Evolutionary conservation across 2,329 filamentous ascomycete genomes (phyloP), one percentile per base, ranked within the genome.

Genomic region (Aspergillus aculeatinus): DNA sequence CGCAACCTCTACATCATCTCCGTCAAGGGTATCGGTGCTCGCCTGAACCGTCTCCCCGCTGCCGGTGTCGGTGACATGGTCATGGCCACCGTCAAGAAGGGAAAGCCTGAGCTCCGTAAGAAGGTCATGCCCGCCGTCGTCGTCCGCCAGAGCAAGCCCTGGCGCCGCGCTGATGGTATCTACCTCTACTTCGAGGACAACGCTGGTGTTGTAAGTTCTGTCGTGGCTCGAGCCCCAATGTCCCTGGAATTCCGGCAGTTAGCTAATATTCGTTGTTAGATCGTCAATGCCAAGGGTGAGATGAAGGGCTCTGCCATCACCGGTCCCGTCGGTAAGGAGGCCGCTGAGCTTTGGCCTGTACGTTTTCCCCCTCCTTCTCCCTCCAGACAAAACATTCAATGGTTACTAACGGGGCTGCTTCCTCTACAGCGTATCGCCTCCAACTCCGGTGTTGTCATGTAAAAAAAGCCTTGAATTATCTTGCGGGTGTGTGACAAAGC

Each of bases 111-210:
- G 85, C 86, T 99, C 79, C 88, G 96, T 83, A 99, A 99, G 91
- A 99, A 99, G 91, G 95, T 99, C 82, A 96, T 99, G 92, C 95
- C 95, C 74, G 95, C 95, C 77, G 94, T 99, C 79, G 95, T 99
- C 79, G 94, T 98, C 80, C 87, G 95, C 81, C 95, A 98, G 86
- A 91, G 90, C 85, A 99, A 99, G 89, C 95, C 95, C 76, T 99
- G 95, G 95, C 93, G 95, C 87, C 89, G 95, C 81, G 90, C 91
- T 74, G 95, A 99, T 81, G 96, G 95, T 83, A 91, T 98, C 77
- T 99, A 92, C 88, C 89, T 99, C 74, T 99, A 99, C 88, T 99
- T 99, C 79, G 95, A 99, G 91, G 96, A 99, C 85, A 99, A 99
- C 83, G 95, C 95, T 80, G 95, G 95, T 89, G 95, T 99, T 77